Conservation (phyloP, 495 filamentous ascomycete species). For the Aspergillus incahuasiensis region DNA sequence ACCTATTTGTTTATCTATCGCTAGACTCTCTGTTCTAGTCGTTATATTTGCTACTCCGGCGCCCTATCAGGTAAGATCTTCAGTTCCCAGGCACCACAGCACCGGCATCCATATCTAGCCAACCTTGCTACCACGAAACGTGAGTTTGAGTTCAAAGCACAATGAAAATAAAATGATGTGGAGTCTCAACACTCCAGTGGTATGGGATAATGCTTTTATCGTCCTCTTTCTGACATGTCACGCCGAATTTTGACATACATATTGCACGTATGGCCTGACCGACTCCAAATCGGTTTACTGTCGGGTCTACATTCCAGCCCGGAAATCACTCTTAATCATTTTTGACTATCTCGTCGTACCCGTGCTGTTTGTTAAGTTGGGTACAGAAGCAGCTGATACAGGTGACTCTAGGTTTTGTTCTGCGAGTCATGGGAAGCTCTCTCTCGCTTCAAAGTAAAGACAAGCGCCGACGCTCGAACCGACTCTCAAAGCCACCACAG, state of each 20-base stretch:
- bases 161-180: neutral
- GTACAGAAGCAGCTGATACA: slow-evolving; percentile 14
- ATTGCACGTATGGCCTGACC: neutral
- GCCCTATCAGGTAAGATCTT: slow-evolving; percentile 2
- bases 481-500: slow-evolving; percentile 42
- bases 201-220: neutral
- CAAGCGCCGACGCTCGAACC: slow-evolving; percentile 35
- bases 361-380: neutral
- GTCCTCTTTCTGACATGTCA: neutral
- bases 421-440: slow-evolving; percentile 34
- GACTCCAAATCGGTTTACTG: neutral
- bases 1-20: neutral
- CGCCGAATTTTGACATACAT: neutral
- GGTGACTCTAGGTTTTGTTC: slow-evolving; percentile 7
- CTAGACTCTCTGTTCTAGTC: neutral
- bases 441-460: slow-evolving; percentile 34
- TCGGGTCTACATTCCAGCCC: neutral
- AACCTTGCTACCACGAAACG: neutral
- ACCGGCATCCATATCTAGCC: neutral
- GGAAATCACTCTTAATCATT: neutral
- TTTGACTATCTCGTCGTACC: neutral
- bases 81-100: neutral
- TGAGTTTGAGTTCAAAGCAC: neutral
- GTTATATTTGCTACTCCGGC: slow-evolving; percentile 3
- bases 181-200: neutral